Percentiles rank a stretch among this genome's conserved stretches.
These are phyloP conservation scores for Fusarium sulawesiense DNA, from an alignment of 2,329 filamentous ascomycete genomes.

Conservation along the genomic window DNA sequence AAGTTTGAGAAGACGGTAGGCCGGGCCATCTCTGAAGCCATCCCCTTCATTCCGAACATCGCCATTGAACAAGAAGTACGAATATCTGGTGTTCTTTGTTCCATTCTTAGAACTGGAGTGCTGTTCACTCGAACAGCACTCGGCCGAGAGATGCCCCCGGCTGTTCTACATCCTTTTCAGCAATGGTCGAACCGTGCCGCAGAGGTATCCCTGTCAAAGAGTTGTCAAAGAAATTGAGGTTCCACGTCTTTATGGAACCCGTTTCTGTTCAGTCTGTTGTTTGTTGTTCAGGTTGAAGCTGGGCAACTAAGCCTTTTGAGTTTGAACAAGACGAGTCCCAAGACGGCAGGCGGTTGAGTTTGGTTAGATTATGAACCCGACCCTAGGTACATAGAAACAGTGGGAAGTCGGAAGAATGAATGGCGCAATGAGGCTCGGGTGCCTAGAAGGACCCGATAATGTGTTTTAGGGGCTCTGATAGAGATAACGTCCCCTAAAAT, in stretches of 20 bases:
- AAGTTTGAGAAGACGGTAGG: not conserved
- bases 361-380: slow-evolving; percentile 11
- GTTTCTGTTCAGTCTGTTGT: not conserved
- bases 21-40: not conserved
- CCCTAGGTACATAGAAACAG: slow-evolving; percentile 20
- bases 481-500: slow-evolving; percentile 31
- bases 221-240: not conserved
- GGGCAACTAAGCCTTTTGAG: not conserved
- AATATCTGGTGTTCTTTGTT: not conserved
- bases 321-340: slow-evolving; percentile 1
- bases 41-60: not conserved
- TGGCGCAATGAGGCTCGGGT: slow-evolving; percentile 36
- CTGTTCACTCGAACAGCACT: slow-evolving; percentile 14
- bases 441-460: slow-evolving; percentile 15
- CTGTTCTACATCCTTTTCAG: not conserved
- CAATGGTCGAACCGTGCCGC: not conserved
- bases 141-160: not conserved
- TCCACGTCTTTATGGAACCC: not conserved
- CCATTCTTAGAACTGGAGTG: not conserved
- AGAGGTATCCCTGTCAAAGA: slow-evolving; percentile 2
- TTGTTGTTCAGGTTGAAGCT: not conserved
- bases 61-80: not conserved
- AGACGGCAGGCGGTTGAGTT: slow-evolving; percentile 7
- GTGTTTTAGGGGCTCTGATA: slow-evolving; percentile 15
- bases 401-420: slow-evolving; percentile 41